Conservation (phyloP, 129 eudicot genomes). For the Chrysanthemum makinoi region DNA sequence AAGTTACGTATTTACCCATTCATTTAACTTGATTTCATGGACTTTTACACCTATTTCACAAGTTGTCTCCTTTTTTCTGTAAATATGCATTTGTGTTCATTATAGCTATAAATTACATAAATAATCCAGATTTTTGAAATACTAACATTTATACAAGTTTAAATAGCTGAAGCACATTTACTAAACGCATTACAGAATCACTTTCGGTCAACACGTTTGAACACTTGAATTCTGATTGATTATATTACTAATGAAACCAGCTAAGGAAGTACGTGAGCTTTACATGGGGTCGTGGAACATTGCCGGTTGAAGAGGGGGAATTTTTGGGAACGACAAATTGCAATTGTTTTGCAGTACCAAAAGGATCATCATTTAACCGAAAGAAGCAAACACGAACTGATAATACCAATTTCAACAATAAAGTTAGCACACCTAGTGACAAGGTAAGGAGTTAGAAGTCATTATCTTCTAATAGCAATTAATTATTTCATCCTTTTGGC, state of each 20-base stretch:
- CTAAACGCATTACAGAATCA: too few species aligned
- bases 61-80: not conserved
- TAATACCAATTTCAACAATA: constrained; percentile 44
- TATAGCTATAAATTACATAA: not conserved
- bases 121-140: not conserved
- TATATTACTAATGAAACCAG: constrained; percentile 31
- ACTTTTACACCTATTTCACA: not conserved
- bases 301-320: constrained; percentile 37
- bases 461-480: not conserved
- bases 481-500: not conserved
- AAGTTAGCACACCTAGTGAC: constrained; percentile 33
- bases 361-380: constrained; percentile 30
- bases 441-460: constrained; percentile 38
- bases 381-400: constrained; percentile 35
- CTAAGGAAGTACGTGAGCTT: constrained; percentile 78
- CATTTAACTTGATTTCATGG: not conserved
- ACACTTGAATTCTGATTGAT: not conserved
- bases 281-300: constrained; percentile 64
- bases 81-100: not conserved
- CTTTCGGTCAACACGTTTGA: not conserved
- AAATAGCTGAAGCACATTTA: not conserved
- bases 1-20: not conserved
- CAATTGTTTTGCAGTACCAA: constrained; percentile 34
- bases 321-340: constrained; percentile 38
- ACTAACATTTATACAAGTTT: not conserved